These are phyloP conservation scores for Thalassiosira exigua DNA, from an alignment of 352 stramenopile genomes.

Conservation along the genomic window DNA sequence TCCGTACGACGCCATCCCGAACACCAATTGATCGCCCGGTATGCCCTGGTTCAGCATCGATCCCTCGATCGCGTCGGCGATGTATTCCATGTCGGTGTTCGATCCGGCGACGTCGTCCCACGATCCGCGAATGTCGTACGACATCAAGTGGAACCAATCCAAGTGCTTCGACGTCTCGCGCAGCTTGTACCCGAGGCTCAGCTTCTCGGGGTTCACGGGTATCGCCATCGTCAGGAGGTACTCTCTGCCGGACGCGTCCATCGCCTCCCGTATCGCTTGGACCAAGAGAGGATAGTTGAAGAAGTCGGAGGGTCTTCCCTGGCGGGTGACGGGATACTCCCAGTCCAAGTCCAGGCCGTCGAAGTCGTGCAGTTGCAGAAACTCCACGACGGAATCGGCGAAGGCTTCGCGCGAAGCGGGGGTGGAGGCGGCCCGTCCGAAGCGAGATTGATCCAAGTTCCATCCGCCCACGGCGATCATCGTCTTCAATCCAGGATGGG, in stretches of 20 bases:
- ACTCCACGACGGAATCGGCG: slow-evolving; percentile 28
- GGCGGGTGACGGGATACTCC: slow-evolving; percentile 49
- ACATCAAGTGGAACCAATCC: slow-evolving; percentile 65
- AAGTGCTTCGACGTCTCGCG: slow-evolving; percentile 14
- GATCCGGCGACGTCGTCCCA: slow-evolving; percentile 36
- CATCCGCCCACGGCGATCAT: slow-evolving; percentile 50
- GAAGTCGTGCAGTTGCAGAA: slow-evolving; percentile 40
- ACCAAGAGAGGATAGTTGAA: slow-evolving; percentile 46
- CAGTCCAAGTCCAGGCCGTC: slow-evolving; percentile 66
- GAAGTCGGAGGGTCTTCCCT: slow-evolving; percentile 37
- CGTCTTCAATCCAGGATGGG: slow-evolving; percentile 23
- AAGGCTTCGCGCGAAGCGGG: slow-evolving; percentile 10
- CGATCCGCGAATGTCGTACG: slow-evolving; percentile 52
- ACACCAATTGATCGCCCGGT: slow-evolving; percentile 25
- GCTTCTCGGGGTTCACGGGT: slow-evolving; percentile 35
- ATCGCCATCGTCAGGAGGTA: slow-evolving; percentile 50
- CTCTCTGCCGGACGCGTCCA: slow-evolving; percentile 4
- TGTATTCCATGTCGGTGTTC: slow-evolving; percentile 56
- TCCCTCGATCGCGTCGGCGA: slow-evolving; percentile 31
- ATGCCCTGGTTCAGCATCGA: slow-evolving; percentile 33
- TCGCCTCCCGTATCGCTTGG: slow-evolving; percentile 11
- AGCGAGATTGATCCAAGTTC: slow-evolving; percentile 51
- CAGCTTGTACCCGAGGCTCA: slow-evolving; percentile 41
- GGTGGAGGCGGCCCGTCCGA: slow-evolving; percentile 16
- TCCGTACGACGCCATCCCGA: slow-evolving; percentile 55